A percentile compares a stretch with the other conserved stretches of the same genome.
These are phyloP conservation scores for Coemansia sp. DNA, from an alignment of 192 early-diverging fungal species.

Conservation along the genomic window DNA sequence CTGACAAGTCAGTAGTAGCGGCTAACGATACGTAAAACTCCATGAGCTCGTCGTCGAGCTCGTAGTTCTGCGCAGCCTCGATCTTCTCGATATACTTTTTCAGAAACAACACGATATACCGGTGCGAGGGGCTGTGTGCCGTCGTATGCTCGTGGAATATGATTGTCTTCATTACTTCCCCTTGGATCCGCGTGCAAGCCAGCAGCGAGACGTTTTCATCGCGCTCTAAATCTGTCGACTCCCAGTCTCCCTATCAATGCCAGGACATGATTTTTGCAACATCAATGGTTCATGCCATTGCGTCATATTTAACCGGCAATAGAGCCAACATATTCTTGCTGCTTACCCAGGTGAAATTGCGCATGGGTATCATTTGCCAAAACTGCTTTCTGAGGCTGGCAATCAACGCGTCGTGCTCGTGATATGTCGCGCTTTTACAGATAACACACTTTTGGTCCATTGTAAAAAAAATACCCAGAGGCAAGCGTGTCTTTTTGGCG, in stretches of 20 bases:
- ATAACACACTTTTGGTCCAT: constrained; percentile 51
- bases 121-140: constrained; percentile 36
- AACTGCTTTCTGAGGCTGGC: constrained; percentile 53
- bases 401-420: constrained; percentile 45
- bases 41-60: constrained; percentile 48
- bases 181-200: constrained; percentile 37
- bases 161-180: constrained; percentile 53
- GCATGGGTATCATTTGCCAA: constrained; percentile 56
- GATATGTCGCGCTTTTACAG: constrained; percentile 50
- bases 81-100: constrained; percentile 47
- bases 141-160: constrained; percentile 54
- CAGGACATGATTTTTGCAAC: not conserved
- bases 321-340: not conserved
- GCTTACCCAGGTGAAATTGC: constrained; percentile 44
- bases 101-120: constrained; percentile 45
- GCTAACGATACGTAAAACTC: constrained; percentile 47
- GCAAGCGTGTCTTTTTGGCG: too few relatives aligned
- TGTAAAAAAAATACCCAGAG: not conserved
- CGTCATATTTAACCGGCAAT: too few relatives aligned
- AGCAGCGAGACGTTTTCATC: constrained; percentile 33
- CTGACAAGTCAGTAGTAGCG: constrained; percentile 19
- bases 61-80: constrained; percentile 26
- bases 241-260: constrained; percentile 36
- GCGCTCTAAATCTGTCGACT: constrained; percentile 12
- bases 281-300: too few relatives aligned